Evolutionary conservation across 805 yeast species (phyloP).

Genomic region (Starmerella vitae): DNA sequence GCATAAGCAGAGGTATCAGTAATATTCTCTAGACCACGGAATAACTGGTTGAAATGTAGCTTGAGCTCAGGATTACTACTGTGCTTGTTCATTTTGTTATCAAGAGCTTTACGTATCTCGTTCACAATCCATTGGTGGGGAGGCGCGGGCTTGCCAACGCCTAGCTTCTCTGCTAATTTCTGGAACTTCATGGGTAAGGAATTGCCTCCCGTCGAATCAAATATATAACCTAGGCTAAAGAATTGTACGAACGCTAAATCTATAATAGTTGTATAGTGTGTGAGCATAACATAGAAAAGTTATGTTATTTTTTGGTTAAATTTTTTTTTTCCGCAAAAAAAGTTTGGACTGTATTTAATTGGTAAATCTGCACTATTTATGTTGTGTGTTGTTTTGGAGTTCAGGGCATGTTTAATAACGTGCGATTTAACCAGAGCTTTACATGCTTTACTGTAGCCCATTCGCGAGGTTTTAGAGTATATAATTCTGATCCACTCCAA

Average conservation of each 20-base stretch:
- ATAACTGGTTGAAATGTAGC: slow-evolving; percentile 18
- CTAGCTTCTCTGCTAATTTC: slow-evolving; percentile 14
- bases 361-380: too few relatives aligned
- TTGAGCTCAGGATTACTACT: slow-evolving; percentile 15
- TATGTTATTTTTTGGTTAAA: too few relatives aligned
- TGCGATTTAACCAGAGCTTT: slow-evolving; percentile 76
- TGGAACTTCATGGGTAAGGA: too few relatives aligned
- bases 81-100: slow-evolving; percentile 12
- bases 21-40: slow-evolving; percentile 17
- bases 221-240: too few relatives aligned
- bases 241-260: too few relatives aligned
- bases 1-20: background rate
- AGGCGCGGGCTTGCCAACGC: slow-evolving; percentile 7
- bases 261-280: too few relatives aligned
- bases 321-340: too few relatives aligned
- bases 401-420: slow-evolving; percentile 35
- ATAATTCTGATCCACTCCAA: slow-evolving; percentile 77
- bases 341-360: too few relatives aligned
- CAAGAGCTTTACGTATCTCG: slow-evolving; percentile 17
- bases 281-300: too few relatives aligned
- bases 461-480: slow-evolving; percentile 59
- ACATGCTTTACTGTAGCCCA: slow-evolving; percentile 76
- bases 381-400: too few relatives aligned
- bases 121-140: slow-evolving; percentile 11
- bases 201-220: too few relatives aligned